Conservation (phyloP, 306 rosid genomes). For the Mimosa bimucronata region DNA sequence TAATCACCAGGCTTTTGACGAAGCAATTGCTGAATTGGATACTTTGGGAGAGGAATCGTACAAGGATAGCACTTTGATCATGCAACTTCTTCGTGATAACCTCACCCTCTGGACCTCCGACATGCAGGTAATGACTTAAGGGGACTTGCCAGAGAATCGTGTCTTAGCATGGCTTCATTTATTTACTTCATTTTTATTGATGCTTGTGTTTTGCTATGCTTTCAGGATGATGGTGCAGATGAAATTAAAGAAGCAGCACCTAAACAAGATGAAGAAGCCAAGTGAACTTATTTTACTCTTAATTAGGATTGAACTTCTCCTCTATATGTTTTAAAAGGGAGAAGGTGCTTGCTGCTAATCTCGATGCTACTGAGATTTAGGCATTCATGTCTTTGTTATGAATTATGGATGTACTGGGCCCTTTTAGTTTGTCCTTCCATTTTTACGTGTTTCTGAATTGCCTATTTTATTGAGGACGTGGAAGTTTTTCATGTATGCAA, state of each 20-base stretch:
- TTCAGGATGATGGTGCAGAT: constrained; percentile 94
- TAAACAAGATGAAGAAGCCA: constrained; percentile 63
- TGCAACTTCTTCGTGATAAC: constrained; percentile 99
- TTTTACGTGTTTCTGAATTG: constrained; percentile 59
- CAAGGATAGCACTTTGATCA: constrained; percentile 99
- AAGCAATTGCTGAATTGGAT: constrained; percentile 98
- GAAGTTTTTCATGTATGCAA: constrained; percentile 44
- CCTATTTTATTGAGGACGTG: constrained; percentile 57
- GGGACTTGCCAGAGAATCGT: neutral
- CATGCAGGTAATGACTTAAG: constrained; percentile 73
- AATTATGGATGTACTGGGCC: constrained; percentile 56
- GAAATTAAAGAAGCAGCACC: constrained; percentile 94
- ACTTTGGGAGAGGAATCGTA: constrained; percentile 97
- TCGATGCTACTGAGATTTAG: constrained; percentile 60
- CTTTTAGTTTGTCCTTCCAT: constrained; percentile 63
- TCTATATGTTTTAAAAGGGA: constrained; percentile 70
- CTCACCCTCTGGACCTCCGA: constrained; percentile 99
- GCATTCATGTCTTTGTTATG: constrained; percentile 70
- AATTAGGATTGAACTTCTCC: constrained; percentile 69
- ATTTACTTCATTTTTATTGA: constrained; percentile 2
- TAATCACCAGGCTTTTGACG: constrained; percentile 82
- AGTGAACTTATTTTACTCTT: constrained; percentile 45
- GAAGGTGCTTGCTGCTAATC: constrained; percentile 66
- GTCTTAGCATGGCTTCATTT: neutral
- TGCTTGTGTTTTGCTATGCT: constrained; percentile 3